Evolutionary conservation across 495 filamentous ascomycete genomes (phyloP), one percentile per base, ranked within the genome.

Genomic region (Xylaria cubensis): DNA sequence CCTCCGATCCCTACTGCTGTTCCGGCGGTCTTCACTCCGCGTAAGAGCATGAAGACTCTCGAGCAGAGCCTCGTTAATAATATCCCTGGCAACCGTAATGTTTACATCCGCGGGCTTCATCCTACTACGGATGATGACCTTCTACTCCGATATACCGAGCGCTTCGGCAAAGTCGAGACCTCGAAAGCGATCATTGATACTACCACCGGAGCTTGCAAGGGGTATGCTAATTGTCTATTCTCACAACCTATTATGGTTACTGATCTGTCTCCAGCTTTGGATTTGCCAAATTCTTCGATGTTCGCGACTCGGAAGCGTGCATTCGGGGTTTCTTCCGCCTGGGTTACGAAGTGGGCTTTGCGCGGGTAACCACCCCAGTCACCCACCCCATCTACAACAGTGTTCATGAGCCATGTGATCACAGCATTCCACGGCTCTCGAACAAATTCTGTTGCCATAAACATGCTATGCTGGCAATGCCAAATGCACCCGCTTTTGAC

Each of bases 171-270:
- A 62, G 95, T 98, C 70, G 92, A 94, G 78, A 95, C 93, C 70
- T 97, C 93, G 80, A 99, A 98, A 84, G 94, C 96, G 3, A 99
- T 99, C 77, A 95, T 99, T 74, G 97, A 99, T 81, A 89, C 93
- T 36, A 90, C 91, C 69, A 96, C 93, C 42, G 92, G 93, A 44
- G 89, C 92, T 69, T 99, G 96, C 87, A 99, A 99, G 85, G 96
- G 96, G 95, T 97, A 84, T 76, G 86, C 82, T 34, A 13, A 61
- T 21, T 48, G 0, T 36, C 1, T 42, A 32, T 44, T 36, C n/a
- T 41, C 61, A 15, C 19, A 32, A 17, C 42, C 17, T 15, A 59
- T 58, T n/a, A 1, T 58, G 19, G 32, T 36, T 51, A 44, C 51
- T 67, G 78, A 77, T 70, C 76, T 46, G 82, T 51, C 42, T 63